Evolutionary conservation across 768 basidiomycete genomes (phyloP).

Genomic region (Tylopilus subfusipes): DNA sequence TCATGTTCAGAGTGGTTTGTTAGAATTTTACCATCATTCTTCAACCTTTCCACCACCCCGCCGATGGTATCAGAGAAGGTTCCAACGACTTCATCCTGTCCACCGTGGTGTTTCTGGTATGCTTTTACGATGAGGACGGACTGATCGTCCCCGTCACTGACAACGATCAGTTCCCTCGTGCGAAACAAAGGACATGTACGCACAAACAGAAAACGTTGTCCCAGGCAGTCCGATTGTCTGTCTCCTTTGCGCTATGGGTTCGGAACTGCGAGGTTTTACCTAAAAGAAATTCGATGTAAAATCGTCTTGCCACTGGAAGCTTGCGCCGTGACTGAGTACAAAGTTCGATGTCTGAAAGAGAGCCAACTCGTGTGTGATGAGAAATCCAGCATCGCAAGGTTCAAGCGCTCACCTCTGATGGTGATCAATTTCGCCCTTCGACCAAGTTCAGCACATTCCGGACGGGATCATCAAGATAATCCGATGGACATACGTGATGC

Average conservation of each 20-base stretch:
- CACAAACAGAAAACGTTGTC: not conserved
- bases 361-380: not conserved
- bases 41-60: not conserved
- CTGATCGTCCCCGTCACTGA: not conserved
- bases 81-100: not conserved
- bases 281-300: not conserved
- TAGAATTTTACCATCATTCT: not conserved
- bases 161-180: not conserved
- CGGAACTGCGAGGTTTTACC: not conserved
- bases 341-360: constrained; percentile 3
- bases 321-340: not conserved
- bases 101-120: too few relatives aligned
- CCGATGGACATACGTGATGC: not conserved
- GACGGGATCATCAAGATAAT: too few relatives aligned
- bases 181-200: not conserved
- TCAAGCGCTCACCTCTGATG: not conserved
- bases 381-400: not conserved
- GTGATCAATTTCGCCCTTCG: not conserved
- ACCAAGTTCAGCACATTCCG: not conserved
- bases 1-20: not conserved
- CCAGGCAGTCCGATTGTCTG: not conserved
- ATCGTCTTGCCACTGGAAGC: not conserved
- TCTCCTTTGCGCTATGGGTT: not conserved
- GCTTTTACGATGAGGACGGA: not conserved
- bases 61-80: not conserved